A percentile compares a stretch with the other conserved stretches of the same genome.
Conservation (phyloP, 192 early-diverging fungal genomes). For the Gamsiella multidivaricata region DNA sequence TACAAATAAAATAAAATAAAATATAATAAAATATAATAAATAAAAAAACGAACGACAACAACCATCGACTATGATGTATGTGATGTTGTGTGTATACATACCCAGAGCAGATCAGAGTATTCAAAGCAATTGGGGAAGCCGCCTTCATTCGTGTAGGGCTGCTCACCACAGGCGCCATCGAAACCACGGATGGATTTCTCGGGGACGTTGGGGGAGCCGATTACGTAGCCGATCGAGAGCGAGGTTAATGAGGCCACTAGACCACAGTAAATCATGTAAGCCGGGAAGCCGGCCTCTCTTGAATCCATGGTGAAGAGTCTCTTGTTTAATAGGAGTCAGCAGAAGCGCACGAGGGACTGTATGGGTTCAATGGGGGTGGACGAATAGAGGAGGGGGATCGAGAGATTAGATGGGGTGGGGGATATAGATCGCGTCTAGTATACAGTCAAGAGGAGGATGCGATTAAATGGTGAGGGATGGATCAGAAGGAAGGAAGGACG, state of each 20-base stretch:
- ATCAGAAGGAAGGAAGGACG: neutral
- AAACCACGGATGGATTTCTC: conserved; percentile 51
- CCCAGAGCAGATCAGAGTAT: conserved; percentile 42
- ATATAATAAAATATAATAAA: too few species aligned
- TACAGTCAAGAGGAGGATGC: neutral
- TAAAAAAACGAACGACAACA: too few species aligned
- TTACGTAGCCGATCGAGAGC: conserved; percentile 57
- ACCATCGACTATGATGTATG: neutral
- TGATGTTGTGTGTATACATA: conserved; percentile 21
- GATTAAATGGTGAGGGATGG: neutral
- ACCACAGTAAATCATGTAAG: conserved; percentile 58
- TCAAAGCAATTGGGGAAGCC: conserved; percentile 35
- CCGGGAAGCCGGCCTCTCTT: conserved; percentile 45
- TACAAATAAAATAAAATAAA: too few species aligned
- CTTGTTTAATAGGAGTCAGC: too few species aligned
- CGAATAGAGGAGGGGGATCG: neutral
- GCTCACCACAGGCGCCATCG: conserved; percentile 14
- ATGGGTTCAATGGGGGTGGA: too few species aligned
- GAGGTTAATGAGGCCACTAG: conserved; percentile 53
- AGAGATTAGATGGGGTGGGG: neutral
- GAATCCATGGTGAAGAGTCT: conserved; percentile 59
- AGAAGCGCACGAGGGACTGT: too few species aligned
- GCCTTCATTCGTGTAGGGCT: neutral
- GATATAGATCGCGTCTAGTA: neutral
- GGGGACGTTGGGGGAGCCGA: conserved; percentile 60